A percentile compares a stretch with the other conserved stretches of the same genome.
phyloP scores from a whole-genome alignment of 352 stramenopile species.

The Phytophthora pistaciae region DNA sequence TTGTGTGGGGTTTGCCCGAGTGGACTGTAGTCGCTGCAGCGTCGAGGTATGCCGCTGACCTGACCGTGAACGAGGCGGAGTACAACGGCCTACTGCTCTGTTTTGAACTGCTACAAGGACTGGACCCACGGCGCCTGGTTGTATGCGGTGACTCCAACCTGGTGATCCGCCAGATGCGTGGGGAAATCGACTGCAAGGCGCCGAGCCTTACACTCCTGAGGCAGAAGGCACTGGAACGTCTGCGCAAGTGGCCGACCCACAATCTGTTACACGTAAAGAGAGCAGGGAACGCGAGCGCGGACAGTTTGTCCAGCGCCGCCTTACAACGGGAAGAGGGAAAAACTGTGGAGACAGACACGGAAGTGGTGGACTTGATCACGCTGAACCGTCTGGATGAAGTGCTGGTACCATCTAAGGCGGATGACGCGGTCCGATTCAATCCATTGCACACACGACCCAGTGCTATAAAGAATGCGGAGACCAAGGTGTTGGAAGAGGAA shows the following conservation, averaged over 20 bases:
- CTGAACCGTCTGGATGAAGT: too few species aligned
- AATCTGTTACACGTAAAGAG: slow-evolving; percentile 6
- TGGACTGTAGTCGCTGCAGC: slow-evolving; percentile 7
- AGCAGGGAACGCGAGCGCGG: slow-evolving; percentile 6
- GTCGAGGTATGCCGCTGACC: not conserved
- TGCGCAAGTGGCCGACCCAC: not conserved
- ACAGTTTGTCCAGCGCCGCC: not conserved
- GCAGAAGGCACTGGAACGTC: not conserved
- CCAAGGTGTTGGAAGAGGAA: too few species aligned
- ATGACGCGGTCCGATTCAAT: too few species aligned
- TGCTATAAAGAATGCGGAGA: too few species aligned
- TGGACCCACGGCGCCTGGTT: not conserved
- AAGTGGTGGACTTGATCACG: too few species aligned
- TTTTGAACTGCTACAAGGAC: not conserved
- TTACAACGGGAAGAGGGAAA: too few species aligned
- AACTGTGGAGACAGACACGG: too few species aligned
- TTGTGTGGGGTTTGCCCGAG: slow-evolving; percentile 21
- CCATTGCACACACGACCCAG: too few species aligned
- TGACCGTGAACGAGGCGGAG: slow-evolving; percentile 33
- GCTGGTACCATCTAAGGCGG: too few species aligned
- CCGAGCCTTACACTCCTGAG: not conserved
- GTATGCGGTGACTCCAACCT: slow-evolving; percentile 8
- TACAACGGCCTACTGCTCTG: slow-evolving; percentile 13
- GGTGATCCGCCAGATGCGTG: slow-evolving; percentile 8
- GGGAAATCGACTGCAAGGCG: slow-evolving; percentile 9